Evolutionary conservation across 345 rosid genomes (phyloP).

Genomic region (Sisymbrium irio): DNA sequence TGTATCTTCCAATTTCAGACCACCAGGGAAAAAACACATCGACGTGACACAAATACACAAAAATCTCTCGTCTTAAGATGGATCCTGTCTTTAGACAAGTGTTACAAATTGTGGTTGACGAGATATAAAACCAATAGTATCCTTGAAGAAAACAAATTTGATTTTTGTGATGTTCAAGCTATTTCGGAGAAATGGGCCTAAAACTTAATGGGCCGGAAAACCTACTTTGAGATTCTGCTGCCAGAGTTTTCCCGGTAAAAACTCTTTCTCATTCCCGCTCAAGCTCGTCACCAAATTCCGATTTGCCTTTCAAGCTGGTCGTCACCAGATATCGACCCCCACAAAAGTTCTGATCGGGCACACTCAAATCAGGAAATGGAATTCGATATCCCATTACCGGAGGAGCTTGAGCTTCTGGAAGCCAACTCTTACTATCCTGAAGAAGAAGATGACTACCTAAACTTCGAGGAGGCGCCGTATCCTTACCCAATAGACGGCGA

Average conservation of each 20-base stretch:
- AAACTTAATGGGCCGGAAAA: not conserved
- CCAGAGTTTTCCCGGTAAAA: constrained; percentile 32
- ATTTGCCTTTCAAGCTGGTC: no score
- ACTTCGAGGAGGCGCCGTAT: constrained; percentile 37
- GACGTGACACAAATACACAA: not conserved
- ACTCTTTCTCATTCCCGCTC: constrained; percentile 14
- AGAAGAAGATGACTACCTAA: constrained; percentile 41
- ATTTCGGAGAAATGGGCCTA: constrained; percentile 4
- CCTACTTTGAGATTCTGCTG: not conserved
- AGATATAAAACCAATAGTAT: not conserved
- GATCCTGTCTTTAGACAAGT: not conserved
- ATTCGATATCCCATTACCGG: constrained; percentile 68
- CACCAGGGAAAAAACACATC: not conserved
- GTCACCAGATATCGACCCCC: no score
- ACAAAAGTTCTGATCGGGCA: not conserved
- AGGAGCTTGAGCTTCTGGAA: constrained; percentile 93
- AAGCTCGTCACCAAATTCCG: constrained; percentile 18
- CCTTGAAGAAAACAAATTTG: not conserved
- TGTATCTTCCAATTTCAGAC: not conserved
- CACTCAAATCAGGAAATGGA: constrained; percentile 43
- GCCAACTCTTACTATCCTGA: constrained; percentile 52
- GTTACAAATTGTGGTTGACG: not conserved
- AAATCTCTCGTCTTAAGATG: not conserved
- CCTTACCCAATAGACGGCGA: constrained; percentile 32
- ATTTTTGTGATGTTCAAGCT: not conserved